phyloP scores from a whole-genome alignment of 2,329 filamentous ascomycete genomes.

The Aspergillus amoenus region DNA sequence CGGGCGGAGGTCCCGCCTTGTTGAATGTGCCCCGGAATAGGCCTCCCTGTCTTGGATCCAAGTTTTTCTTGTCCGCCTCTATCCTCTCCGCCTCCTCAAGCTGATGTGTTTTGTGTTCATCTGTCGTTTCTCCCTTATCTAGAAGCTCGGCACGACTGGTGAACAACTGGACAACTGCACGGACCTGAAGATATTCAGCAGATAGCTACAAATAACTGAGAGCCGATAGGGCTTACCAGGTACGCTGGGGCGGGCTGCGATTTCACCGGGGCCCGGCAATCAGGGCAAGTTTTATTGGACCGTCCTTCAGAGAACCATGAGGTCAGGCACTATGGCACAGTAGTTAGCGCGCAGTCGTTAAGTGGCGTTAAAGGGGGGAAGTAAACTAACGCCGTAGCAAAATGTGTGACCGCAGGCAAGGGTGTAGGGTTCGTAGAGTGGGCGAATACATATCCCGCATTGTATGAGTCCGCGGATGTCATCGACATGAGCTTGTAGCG shows the following conservation, averaged over 20 bases:
- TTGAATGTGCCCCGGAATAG: conserved; percentile 64
- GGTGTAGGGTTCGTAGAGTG: conserved; percentile 69
- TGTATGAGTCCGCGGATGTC: conserved; percentile 61
- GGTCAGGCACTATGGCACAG: conserved; percentile 52
- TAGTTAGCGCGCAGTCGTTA: conserved; percentile 4
- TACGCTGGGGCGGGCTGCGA: conserved; percentile 64
- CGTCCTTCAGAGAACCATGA: conserved; percentile 56
- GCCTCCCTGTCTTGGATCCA: conserved; percentile 51
- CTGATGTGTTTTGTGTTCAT: conserved; percentile 59
- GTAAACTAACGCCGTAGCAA: conserved; percentile 61
- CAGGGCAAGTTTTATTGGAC: conserved; percentile 65
- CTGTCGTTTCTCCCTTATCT: conserved; percentile 61
- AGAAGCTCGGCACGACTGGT: conserved; percentile 60
- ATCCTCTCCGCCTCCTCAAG: conserved; percentile 60
- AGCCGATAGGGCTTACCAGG: conserved; percentile 46
- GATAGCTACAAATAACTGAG: conserved; percentile 1
- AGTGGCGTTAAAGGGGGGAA: not conserved
- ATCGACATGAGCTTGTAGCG: conserved; percentile 57
- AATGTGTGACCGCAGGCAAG: conserved; percentile 70
- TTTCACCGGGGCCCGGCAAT: conserved; percentile 62
- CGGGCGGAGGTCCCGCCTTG: conserved; percentile 23
- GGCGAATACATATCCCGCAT: conserved; percentile 67
- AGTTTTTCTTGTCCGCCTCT: conserved; percentile 59
- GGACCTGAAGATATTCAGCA: conserved; percentile 47
- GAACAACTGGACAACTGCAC: conserved; percentile 65